Base-by-base conservation (phyloP, 108 stramenopile genomes). In the Schizochytrium sp. region DNA sequence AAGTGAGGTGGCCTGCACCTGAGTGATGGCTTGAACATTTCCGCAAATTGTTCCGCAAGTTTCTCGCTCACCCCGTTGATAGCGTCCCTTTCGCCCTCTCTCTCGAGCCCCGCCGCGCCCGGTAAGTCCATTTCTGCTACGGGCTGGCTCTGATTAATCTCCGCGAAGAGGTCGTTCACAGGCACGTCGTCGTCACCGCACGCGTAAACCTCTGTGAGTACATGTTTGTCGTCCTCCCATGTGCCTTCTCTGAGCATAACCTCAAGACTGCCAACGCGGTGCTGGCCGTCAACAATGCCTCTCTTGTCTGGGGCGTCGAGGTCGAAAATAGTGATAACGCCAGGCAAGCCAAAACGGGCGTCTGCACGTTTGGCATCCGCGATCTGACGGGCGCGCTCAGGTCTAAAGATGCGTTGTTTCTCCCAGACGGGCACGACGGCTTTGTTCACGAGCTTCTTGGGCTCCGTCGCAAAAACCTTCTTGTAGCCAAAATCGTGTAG, bases 121-220 rank as follows among this genome's bases (percentile, higher is more conserved):
- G 96, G 96, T 61, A 96, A 46, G 88, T 97, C 97, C 7, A 97
- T 90, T 46, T 95, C 90, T 57, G 94, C 94, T 56, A 96, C 93
- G 2, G 97, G 97, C 92, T 96, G 95, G 3, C 95, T 95, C 88
- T 95, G 95, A 90, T 97, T 97, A 83, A 97, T 95, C 93, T 96
- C 97, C 59, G 93, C 88, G 88, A 97, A 97, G 56, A 97, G 95
- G 57, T 93, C 92, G n/a, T 61, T 44, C 10, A 91, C 93, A 8
- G 91, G 76, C 47, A 38, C 55, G 45, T 53, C 41, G 46, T 88
- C 76, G 53, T 46, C 87, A 10, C 45, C 49, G 3, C 55, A 76
- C 13, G 90, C 72, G 88, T 92, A 96, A 8, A 97, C 95, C 92
- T 97, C 97, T 53, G 96, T 96, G 41, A 97, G 91, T 61, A 97